These are phyloP conservation scores for Claviceps pusilla DNA, from an alignment of 2,329 filamentous ascomycete species.

Conservation along the genomic window DNA sequence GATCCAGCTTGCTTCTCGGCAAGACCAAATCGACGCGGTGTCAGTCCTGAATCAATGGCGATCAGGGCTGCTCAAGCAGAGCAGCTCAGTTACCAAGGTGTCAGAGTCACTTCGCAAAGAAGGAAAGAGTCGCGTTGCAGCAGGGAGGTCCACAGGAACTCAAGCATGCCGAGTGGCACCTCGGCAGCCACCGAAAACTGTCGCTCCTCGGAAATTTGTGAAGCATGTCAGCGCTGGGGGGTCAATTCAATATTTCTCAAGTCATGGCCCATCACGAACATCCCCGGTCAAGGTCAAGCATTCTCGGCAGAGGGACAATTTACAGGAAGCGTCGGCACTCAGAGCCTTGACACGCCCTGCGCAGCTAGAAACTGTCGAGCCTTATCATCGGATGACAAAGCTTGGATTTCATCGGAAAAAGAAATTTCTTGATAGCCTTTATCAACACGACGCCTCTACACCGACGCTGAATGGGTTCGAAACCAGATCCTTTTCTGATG, in stretches of 20 bases:
- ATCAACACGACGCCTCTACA: constrained; percentile 20
- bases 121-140: constrained; percentile 4
- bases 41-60: constrained; percentile 41
- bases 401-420: constrained; percentile 36
- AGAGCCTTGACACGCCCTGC: constrained; percentile 26
- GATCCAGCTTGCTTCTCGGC: constrained; percentile 46
- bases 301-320: not conserved
- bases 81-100: constrained; percentile 17
- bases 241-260: constrained; percentile 13
- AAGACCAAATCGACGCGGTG: constrained; percentile 43
- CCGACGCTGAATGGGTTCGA: not conserved
- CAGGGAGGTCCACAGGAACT: constrained; percentile 13
- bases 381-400: constrained; percentile 17
- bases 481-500: not conserved
- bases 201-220: constrained; percentile 13
- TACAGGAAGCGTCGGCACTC: not conserved
- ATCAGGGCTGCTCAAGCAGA: constrained; percentile 33
- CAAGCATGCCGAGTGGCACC: not conserved
- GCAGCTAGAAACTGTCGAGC: constrained; percentile 37
- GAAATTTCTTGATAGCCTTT: constrained; percentile 39
- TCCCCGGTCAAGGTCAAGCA: not conserved
- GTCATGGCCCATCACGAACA: not conserved
- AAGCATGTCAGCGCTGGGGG: constrained; percentile 15
- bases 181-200: not conserved
- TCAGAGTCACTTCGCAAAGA: constrained; percentile 5